Percentiles rank a stretch among this genome's conserved stretches.
These are phyloP conservation scores for Camellia oleifera DNA, from an alignment of 179 eudicot species.

Conservation along the genomic window DNA sequence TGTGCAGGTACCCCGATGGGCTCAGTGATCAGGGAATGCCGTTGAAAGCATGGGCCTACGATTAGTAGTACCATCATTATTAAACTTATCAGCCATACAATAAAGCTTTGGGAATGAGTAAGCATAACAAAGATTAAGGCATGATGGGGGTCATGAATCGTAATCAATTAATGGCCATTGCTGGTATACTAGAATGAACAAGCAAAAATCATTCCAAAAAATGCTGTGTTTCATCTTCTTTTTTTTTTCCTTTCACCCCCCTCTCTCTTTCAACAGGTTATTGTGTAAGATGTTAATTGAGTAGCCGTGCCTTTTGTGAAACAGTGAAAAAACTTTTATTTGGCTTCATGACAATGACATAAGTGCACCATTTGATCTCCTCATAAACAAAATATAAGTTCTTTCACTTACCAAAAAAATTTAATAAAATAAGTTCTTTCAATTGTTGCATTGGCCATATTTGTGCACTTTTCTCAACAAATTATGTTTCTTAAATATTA, in stretches of 20 bases:
- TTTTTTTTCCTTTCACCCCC: not conserved
- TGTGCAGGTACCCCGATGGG: too few relatives aligned
- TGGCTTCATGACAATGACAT: not conserved
- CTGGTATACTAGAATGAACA: not conserved
- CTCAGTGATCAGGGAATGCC: too few relatives aligned
- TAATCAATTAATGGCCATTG: not conserved
- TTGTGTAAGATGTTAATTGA: not conserved
- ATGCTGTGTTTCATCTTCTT: not conserved
- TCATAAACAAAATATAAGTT: not conserved
- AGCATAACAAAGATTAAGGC: too few relatives aligned
- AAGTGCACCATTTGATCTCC: not conserved
- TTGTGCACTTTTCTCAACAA: not conserved
- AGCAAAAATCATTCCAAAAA: not conserved
- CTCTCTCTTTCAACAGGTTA: not conserved
- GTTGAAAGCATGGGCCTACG: too few relatives aligned
- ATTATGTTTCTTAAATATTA: not conserved
- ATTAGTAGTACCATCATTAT: too few relatives aligned
- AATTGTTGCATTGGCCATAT: not conserved
- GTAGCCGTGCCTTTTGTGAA: not conserved
- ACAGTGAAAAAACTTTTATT: not conserved
- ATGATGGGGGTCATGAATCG: not conserved
- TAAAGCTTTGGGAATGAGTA: too few relatives aligned
- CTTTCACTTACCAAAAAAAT: too few relatives aligned
- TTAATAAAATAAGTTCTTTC: not conserved
- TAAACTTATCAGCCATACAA: too few relatives aligned